Conservation (phyloP, 202 grass and related monocot genomes). For the Carex sylvatica region DNA sequence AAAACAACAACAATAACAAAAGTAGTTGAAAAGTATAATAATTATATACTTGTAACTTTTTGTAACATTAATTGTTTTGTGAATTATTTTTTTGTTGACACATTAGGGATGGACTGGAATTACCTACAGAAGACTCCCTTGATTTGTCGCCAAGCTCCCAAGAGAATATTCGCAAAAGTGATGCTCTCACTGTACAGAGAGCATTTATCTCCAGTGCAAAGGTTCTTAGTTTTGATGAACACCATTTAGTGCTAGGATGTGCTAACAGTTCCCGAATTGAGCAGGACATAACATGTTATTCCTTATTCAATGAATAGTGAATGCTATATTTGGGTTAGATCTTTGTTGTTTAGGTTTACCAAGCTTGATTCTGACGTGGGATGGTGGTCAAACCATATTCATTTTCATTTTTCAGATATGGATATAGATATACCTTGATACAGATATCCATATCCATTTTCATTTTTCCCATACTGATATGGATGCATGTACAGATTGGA, state of each 20-base stretch:
- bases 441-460: no score
- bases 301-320: not conserved
- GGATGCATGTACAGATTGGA: no score
- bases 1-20: not conserved
- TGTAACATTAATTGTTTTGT: not conserved
- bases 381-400: no score
- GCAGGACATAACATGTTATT: not conserved
- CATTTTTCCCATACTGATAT: no score
- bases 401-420: no score
- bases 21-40: not conserved
- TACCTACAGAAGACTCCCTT: constrained; percentile 48
- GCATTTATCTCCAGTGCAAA: constrained; percentile 74
- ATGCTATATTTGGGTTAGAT: not conserved
- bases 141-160: constrained; percentile 39
- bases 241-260: not conserved
- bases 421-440: no score
- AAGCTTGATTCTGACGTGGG: not conserved
- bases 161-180: constrained; percentile 76
- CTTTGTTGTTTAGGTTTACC: not conserved
- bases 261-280: not conserved
- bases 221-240: constrained; percentile 33
- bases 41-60: not conserved
- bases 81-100: not conserved
- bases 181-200: constrained; percentile 83
- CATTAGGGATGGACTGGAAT: constrained; percentile 43